A percentile compares a stretch with the other conserved stretches of the same genome.
Conservation (phyloP, 2,329 filamentous ascomycete species). For the Rhynchosporium agropyri region DNA sequence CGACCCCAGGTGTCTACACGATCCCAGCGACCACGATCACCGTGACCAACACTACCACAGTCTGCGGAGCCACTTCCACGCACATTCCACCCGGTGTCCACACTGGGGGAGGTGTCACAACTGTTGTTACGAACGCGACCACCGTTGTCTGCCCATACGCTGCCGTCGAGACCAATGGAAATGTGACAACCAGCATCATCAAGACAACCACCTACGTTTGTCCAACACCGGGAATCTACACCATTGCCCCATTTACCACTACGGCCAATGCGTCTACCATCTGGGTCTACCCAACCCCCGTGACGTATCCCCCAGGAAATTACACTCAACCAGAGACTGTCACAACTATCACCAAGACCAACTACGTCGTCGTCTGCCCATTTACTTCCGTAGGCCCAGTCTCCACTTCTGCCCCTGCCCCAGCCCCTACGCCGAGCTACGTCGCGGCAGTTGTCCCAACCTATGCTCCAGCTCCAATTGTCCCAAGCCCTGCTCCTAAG, state of each 20-base stretch:
- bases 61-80: conserved; percentile 65
- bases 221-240: conserved; percentile 75
- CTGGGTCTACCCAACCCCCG: conserved; percentile 67
- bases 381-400: conserved; percentile 52
- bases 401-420: too few species aligned
- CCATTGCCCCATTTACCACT: conserved; percentile 69
- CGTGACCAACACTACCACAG: conserved; percentile 67
- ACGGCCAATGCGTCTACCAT: conserved; percentile 56
- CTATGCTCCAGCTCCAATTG: conserved; percentile 28
- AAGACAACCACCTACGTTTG: conserved; percentile 72
- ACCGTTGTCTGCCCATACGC: conserved; percentile 72
- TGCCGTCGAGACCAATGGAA: conserved; percentile 59
- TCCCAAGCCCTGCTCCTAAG: conserved; percentile 15
- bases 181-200: conserved; percentile 67
- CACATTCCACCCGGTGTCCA: conserved; percentile 64
- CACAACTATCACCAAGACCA: conserved; percentile 70
- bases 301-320: conserved; percentile 67
- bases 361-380: conserved; percentile 72
- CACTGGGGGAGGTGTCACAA: conserved; percentile 74
- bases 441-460: too few species aligned
- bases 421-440: too few species aligned
- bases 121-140: conserved; percentile 65
- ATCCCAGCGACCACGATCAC: conserved; percentile 73
- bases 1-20: conserved; percentile 73
- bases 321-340: conserved; percentile 70